Evolutionary conservation across 192 early-diverging fungal species (phyloP).

Genomic region (Paraglomus occultum): DNA sequence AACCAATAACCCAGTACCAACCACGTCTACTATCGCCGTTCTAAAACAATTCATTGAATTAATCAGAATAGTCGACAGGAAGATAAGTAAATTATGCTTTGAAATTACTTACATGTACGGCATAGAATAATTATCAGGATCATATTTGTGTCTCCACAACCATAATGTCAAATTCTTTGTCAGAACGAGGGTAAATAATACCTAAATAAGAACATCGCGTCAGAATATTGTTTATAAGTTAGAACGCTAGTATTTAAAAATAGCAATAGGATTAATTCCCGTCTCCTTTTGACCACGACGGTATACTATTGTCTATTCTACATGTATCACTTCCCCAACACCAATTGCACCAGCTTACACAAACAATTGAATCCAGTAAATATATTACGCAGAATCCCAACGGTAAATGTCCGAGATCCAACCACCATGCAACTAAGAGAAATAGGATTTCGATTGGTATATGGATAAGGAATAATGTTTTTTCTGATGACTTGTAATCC

Average conservation of each 20-base stretch:
- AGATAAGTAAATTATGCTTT: conserved; percentile 6
- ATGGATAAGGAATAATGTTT: conserved; percentile 64
- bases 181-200: conserved; percentile 53
- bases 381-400: conserved; percentile 50
- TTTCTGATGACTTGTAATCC: conserved; percentile 49
- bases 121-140: conserved; percentile 73
- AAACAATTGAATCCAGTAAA: conserved; percentile 53
- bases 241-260: background rate
- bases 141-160: conserved; percentile 70
- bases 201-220: conserved; percentile 44
- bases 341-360: conserved; percentile 43
- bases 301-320: conserved; percentile 29
- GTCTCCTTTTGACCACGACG: background rate
- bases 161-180: conserved; percentile 52
- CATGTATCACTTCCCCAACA: conserved; percentile 25
- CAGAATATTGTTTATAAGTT: conserved; percentile 30
- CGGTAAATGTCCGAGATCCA: conserved; percentile 48
- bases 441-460: conserved; percentile 67
- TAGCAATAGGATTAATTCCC: too few relatives aligned
- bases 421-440: conserved; percentile 46
- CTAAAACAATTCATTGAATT: conserved; percentile 38
- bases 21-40: conserved; percentile 68
- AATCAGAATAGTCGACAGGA: conserved; percentile 1
- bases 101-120: conserved; percentile 54
- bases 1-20: conserved; percentile 64